phyloP scores from a whole-genome alignment of 73 alveolate genomes.

The Paramecium octaurelia region DNA sequence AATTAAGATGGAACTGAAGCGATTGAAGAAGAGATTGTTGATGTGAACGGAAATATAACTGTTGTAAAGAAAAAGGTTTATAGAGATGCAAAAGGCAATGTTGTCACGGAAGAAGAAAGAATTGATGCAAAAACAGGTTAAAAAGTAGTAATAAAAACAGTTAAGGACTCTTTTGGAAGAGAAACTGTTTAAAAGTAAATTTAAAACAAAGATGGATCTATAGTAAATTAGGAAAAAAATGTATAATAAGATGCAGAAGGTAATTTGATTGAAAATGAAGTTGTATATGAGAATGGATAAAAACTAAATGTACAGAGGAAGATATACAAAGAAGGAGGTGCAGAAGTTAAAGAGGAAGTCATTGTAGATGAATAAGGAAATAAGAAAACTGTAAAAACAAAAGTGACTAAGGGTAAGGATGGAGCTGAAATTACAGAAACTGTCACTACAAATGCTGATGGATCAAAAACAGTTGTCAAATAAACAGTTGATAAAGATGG shows the following conservation, averaged over 20 bases:
- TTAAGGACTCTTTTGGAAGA: constrained; percentile 44
- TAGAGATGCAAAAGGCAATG: constrained; percentile 50
- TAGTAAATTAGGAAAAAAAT: constrained; percentile 18
- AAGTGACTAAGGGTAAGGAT: constrained; percentile 53
- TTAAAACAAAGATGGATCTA: not conserved
- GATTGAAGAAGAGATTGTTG: constrained; percentile 56
- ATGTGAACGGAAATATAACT: constrained; percentile 46
- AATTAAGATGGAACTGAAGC: constrained; percentile 40
- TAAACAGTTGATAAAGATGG: constrained; percentile 61
- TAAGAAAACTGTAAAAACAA: constrained; percentile 42
- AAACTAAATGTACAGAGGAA: not conserved
- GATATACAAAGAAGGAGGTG: constrained; percentile 29
- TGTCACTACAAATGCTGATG: constrained; percentile 46
- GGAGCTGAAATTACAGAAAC: constrained; percentile 51
- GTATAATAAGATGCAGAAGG: constrained; percentile 56
- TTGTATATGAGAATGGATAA: constrained; percentile 47
- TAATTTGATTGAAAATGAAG: constrained; percentile 15
- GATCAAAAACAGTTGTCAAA: constrained; percentile 29
- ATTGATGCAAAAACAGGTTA: constrained; percentile 61
- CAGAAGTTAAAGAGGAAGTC: constrained; percentile 38
- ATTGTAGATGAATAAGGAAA: constrained; percentile 51
- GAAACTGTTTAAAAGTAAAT: constrained; percentile 37
- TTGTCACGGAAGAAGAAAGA: constrained; percentile 50
- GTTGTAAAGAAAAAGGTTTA: constrained; percentile 53
- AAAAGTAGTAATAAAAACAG: constrained; percentile 38